Conservation (phyloP, 805 yeast species). For the Candida peoriensis region DNA sequence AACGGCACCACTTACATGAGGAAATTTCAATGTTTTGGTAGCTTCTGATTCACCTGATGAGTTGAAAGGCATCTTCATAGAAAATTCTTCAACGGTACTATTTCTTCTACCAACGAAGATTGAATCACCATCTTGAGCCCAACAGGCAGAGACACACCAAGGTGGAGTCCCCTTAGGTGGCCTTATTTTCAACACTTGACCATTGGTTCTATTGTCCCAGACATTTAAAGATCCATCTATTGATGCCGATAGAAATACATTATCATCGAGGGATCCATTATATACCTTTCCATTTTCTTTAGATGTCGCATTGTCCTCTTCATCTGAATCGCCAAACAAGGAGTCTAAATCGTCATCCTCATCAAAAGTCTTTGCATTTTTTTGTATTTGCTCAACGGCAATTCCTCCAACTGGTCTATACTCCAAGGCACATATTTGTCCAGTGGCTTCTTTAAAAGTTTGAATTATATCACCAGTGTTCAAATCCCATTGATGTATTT, state of each 20-base stretch:
- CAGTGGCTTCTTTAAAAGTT: slow-evolving; percentile 52
- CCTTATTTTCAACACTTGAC: slow-evolving; percentile 42
- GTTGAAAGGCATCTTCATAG: slow-evolving; percentile 50
- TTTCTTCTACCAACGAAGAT: slow-evolving; percentile 87
- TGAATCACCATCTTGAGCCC: slow-evolving; percentile 80
- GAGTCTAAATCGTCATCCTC: slow-evolving; percentile 43
- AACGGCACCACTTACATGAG: slow-evolving; percentile 87
- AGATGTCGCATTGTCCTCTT: slow-evolving; percentile 27
- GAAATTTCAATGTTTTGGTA: slow-evolving; percentile 61
- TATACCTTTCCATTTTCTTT: slow-evolving; percentile 6
- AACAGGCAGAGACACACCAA: slow-evolving; percentile 87
- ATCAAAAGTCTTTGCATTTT: slow-evolving; percentile 1
- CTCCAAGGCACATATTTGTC: slow-evolving; percentile 75
- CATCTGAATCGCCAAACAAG: slow-evolving; percentile 55
- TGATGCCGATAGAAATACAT: slow-evolving; percentile 70
- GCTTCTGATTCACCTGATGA: slow-evolving; percentile 40
- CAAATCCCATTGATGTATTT: slow-evolving; percentile 79
- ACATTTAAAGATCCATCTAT: slow-evolving; percentile 77
- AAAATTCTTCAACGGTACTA: slow-evolving; percentile 74
- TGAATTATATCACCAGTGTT: slow-evolving; percentile 56
- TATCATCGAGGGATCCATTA: slow-evolving; percentile 27
- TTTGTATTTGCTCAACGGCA: slow-evolving; percentile 15
- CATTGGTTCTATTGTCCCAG: slow-evolving; percentile 69
- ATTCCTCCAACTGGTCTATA: slow-evolving; percentile 51
- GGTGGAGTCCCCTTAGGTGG: slow-evolving; percentile 75